Percentiles rank a stretch among this genome's conserved stretches.
Evolutionary conservation across 352 stramenopile genomes (phyloP).

Genomic region (Globisporangium iwayamae): DNA sequence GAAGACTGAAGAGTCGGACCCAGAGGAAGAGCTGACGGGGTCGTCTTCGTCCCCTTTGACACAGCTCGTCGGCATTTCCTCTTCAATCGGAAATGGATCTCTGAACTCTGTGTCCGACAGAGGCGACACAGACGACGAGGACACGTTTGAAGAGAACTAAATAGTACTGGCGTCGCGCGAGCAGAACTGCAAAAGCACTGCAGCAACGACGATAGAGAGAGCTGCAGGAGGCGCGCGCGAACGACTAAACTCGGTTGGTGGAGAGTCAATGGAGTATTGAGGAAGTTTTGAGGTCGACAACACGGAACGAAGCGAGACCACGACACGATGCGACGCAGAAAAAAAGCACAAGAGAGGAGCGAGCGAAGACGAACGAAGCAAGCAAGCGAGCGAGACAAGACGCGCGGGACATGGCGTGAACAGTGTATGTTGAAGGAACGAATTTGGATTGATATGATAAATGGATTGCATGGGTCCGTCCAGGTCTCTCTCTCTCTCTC

Average conservation of each 20-base stretch:
- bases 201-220: constrained; percentile 6
- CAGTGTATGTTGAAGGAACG: constrained; percentile 12
- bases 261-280: constrained; percentile 12
- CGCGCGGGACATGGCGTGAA: constrained; percentile 6
- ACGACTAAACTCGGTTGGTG: constrained; percentile 1
- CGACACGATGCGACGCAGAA: background rate
- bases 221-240: background rate
- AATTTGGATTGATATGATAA: constrained; percentile 18
- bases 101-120: background rate
- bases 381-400: background rate
- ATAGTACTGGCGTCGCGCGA: background rate
- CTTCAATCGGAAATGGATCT: constrained; percentile 5
- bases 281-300: constrained; percentile 16
- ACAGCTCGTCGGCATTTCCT: background rate
- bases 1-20: constrained; percentile 57
- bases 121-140: constrained; percentile 20
- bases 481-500: background rate
- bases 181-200: background rate
- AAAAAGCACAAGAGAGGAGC: constrained; percentile 3
- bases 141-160: constrained; percentile 21
- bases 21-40: constrained; percentile 33
- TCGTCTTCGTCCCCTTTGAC: background rate
- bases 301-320: background rate
- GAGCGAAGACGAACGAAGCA: constrained; percentile 3
- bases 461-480: constrained; percentile 6